Evolutionary conservation across 331 rosid species (phyloP), one percentile per base, ranked within the genome.

Genomic region (Rosa hybrid): DNA sequence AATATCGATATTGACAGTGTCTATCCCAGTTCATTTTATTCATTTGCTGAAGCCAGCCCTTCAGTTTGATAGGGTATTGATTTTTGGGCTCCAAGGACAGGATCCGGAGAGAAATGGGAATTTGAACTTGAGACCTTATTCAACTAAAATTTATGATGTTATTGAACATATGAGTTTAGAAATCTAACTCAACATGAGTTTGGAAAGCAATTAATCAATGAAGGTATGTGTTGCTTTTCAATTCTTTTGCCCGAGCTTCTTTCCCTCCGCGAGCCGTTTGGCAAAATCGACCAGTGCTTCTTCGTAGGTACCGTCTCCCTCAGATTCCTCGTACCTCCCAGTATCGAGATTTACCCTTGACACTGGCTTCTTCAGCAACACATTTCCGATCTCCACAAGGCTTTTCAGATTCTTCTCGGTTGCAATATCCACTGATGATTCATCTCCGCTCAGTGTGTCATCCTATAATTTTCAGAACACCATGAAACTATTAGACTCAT

Each of bases 291-390:
- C 4, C 38, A 80, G 86, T 27, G 87, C 87, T 20, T 83, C 78
- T 30, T 75, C 85, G 41, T 87, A 80, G 53, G 82, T 80, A 8
- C 78, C 86, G 8, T 82, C 85, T 68, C 81, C 81, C 44, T 73
- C 68, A 46, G 25, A 51, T 16, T 4, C 10, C 73, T 84, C 77
- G 2, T 3, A 74, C 57, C 44, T 45, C 6, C 90, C 86, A 0
- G 83, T 87, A 42, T 83, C 86, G 53, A 87, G 27, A 74, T 84
- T 78, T 11, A 82, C 82, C 48, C 80, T 81, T 2, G 88, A 80
- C 54, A 84, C 83, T 16, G 80, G 85, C 64, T 87, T 85, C 53
- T 85, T 84, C 23, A 87, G 27, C 59, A 84, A 8, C 6, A 44
- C 71, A 7, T 82, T 38, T 10, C 86, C 88, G 45, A 82, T 81